Evolutionary conservation across 306 rosid genomes (phyloP).

Genomic region (Cucumis sativus): DNA sequence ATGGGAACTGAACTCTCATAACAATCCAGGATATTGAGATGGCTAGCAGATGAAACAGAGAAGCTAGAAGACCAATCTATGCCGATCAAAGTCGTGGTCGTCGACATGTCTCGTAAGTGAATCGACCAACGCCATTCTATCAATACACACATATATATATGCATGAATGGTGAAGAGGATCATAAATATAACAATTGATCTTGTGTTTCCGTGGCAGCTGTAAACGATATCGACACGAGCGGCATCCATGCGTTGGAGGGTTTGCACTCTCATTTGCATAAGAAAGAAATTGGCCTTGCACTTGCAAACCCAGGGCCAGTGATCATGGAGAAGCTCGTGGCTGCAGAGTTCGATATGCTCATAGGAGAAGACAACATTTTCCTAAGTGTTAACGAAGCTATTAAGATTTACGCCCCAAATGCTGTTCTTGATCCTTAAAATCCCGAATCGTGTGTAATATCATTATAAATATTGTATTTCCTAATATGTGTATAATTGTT

Average conservation of each 20-base stretch:
- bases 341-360: slow-evolving; percentile 30
- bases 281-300: slow-evolving; percentile 42
- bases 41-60: slow-evolving; percentile 50
- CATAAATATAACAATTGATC: background rate
- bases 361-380: slow-evolving; percentile 61
- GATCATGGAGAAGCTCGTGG: slow-evolving; percentile 63
- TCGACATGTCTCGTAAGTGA: slow-evolving; percentile 80
- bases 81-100: slow-evolving; percentile 29
- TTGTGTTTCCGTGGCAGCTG: slow-evolving; percentile 37
- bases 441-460: background rate
- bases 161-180: background rate
- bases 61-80: slow-evolving; percentile 2
- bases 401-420: slow-evolving; percentile 26
- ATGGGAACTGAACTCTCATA: background rate
- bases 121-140: background rate
- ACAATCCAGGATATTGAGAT: slow-evolving; percentile 51
- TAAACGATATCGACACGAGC: slow-evolving; percentile 67
- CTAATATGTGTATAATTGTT: background rate
- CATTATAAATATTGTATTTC: background rate
- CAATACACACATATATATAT: background rate
- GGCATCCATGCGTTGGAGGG: slow-evolving; percentile 63
- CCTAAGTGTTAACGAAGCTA: slow-evolving; percentile 56
- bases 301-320: slow-evolving; percentile 71
- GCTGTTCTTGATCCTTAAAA: slow-evolving; percentile 11
- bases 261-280: slow-evolving; percentile 35